A percentile compares a stretch with the other conserved stretches of the same genome.
These are phyloP conservation scores for Starmerella powellii DNA, from an alignment of 805 yeast genomes.

Conservation along the genomic window DNA sequence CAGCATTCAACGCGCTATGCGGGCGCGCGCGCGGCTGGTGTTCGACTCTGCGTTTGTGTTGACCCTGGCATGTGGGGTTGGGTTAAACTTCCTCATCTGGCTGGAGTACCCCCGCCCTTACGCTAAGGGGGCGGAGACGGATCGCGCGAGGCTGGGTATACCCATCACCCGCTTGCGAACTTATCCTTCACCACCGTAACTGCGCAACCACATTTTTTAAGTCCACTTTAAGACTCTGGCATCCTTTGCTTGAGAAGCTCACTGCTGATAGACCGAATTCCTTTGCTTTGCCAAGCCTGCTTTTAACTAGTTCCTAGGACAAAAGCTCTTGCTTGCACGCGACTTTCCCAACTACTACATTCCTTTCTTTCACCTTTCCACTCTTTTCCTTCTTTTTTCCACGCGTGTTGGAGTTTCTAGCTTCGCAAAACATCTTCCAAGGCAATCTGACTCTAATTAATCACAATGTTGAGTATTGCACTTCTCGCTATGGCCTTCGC, in stretches of 20 bases:
- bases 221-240: too few species aligned
- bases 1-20: too few species aligned
- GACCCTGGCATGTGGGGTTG: neutral
- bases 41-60: neutral
- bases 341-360: constrained; percentile 10
- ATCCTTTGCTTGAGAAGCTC: too few species aligned
- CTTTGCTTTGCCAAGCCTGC: neutral
- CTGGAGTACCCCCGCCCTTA: too few species aligned
- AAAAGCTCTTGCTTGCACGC: neutral
- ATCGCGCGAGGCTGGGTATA: too few species aligned
- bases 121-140: too few species aligned
- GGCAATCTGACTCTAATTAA: neutral
- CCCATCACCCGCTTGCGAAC: too few species aligned
- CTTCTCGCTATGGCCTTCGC: constrained; percentile 24
- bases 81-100: neutral
- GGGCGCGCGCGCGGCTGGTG: too few species aligned
- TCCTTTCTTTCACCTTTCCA: constrained; percentile 4
- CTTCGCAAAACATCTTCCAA: neutral
- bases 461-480: constrained; percentile 18
- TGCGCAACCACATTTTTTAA: neutral
- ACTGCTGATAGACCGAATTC: neutral
- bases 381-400: neutral
- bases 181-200: too few species aligned
- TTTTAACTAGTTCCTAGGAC: neutral
- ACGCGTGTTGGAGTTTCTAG: neutral